Base-by-base conservation (phyloP, 768 basidiomycete species). In the Boletus sensibilis region DNA sequence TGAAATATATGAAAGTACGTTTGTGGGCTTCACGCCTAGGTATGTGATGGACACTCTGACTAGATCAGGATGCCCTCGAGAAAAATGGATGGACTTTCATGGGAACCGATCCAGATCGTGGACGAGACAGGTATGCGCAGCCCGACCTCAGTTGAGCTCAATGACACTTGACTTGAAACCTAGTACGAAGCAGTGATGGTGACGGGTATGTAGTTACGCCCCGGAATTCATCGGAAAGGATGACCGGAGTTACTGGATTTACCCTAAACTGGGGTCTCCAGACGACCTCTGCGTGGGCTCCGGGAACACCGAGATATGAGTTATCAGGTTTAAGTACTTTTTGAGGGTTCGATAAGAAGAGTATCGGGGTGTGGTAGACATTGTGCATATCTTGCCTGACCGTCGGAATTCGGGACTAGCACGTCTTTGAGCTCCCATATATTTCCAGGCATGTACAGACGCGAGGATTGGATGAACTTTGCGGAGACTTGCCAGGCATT, bases 101-200 rank as follows among this genome's bases (percentile, higher is more conserved):
- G 25, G 33, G 12, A 11, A 16, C 14, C 25, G 21, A 21, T 47
- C 14, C 47, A 49, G 23, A 25, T 35, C 33, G 35, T 23, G 47
- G 42, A 33, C 21, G 35, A 9, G 31, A 45, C 34, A 9, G 20
- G 33, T 3, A 37, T 23, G 18, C 20, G 35, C 54, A 18, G 42
- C 29, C 44, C 20, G 38, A 61, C 33, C 59, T 63, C 62, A 25
- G 42, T 33, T 65, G 62, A 63, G 59, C 23, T 41, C 18, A 16
- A 3, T 21, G 55, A 9, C 40, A 41, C 29, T n/a, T 27, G 31
- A 21, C 58, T 61, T 27, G 41, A 50, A 64, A 64, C 42, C 31
- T 42, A n/a, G n/a, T n/a, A 39, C 43, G 44, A 27, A 35, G 33
- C 37, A 3, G 12, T 47, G 50, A 33, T 41, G 20, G 58, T 40